These are phyloP conservation scores for Eimeria zaria DNA, from an alignment of 169 alveolate species.

Conservation along the genomic window DNA sequence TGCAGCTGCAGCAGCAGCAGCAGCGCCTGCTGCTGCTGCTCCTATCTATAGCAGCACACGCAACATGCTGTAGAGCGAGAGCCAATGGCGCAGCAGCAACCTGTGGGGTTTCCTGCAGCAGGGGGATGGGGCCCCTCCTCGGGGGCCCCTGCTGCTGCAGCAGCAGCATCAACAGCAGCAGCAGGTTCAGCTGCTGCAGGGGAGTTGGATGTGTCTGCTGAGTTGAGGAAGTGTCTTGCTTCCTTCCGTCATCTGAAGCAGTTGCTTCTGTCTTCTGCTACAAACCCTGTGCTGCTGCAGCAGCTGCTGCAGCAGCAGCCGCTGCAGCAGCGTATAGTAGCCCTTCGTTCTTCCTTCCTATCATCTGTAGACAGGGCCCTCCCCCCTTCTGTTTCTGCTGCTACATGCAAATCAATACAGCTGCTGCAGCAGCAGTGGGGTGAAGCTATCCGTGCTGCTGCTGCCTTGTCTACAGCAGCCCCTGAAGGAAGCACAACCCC, in stretches of 20 bases:
- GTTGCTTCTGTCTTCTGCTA: conserved; percentile 38
- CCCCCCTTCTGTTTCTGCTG: conserved; percentile 64
- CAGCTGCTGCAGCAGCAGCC: conserved; percentile 76
- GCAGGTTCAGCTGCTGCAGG: conserved; percentile 3
- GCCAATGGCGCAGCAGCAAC: conserved; percentile 23
- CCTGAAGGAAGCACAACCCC: neutral
- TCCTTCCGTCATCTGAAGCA: conserved; percentile 71
- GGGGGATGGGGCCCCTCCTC: neutral
- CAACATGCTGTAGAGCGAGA: neutral
- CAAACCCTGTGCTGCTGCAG: conserved; percentile 57
- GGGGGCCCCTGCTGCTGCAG: conserved; percentile 48
- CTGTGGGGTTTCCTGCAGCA: neutral
- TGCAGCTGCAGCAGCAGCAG: neutral
- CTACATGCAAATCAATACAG: conserved; percentile 26
- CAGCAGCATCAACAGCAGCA: neutral
- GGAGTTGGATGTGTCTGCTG: conserved; percentile 36
- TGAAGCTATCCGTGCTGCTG: neutral
- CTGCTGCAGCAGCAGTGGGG: conserved; percentile 74
- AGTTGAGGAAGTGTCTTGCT: conserved; percentile 77
- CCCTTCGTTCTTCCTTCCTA: conserved; percentile 62
- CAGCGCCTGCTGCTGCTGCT: neutral
- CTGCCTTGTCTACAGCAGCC: neutral
- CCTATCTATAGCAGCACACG: neutral
- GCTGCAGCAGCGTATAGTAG: conserved; percentile 65
- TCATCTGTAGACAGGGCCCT: conserved; percentile 80